Conservation (phyloP, 1,139 yeast species). For the Suhomyces taliae region DNA sequence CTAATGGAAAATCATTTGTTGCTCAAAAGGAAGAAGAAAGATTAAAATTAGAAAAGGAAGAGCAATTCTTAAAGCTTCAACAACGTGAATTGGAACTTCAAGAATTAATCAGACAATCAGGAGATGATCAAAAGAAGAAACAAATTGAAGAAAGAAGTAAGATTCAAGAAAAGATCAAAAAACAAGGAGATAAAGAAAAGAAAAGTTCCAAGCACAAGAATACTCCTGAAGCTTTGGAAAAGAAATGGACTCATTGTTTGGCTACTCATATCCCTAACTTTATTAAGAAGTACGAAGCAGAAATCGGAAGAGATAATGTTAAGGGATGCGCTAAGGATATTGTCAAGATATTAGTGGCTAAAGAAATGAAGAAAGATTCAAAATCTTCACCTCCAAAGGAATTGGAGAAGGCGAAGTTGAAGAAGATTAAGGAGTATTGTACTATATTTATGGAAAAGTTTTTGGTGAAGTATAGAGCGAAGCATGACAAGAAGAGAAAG, state of each 20-base stretch:
- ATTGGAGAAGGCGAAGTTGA: slow-evolving; percentile 60
- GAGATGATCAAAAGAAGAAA: slow-evolving; percentile 17
- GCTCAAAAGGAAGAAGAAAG: slow-evolving; percentile 40
- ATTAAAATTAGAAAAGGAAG: slow-evolving; percentile 33
- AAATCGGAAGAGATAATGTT: slow-evolving; percentile 69
- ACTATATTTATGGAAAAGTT: slow-evolving; percentile 75
- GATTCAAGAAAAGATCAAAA: slow-evolving; percentile 12
- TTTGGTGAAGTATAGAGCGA: slow-evolving; percentile 50
- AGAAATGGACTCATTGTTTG: slow-evolving; percentile 60
- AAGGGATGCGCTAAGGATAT: slow-evolving; percentile 82
- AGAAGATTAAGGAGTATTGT: slow-evolving; percentile 67
- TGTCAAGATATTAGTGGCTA: slow-evolving; percentile 58
- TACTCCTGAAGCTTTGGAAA: slow-evolving; percentile 21
- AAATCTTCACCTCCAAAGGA: slow-evolving; percentile 51
- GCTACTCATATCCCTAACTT: slow-evolving; percentile 82
- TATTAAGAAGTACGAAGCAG: slow-evolving; percentile 62
- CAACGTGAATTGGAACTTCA: slow-evolving; percentile 39
- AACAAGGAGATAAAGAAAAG: slow-evolving; percentile 5
- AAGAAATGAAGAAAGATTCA: slow-evolving; percentile 56
- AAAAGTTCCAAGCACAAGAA: slow-evolving; percentile 1
- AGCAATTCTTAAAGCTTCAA: slow-evolving; percentile 23
- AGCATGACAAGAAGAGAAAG: slow-evolving; percentile 21
- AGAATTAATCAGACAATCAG: slow-evolving; percentile 36
- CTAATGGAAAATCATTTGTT: slow-evolving; percentile 13
- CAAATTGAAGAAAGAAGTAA: slow-evolving; percentile 14